A percentile compares a stretch with the other conserved stretches of the same genome.
These are phyloP conservation scores for Raphanus hybrid DNA, from an alignment of 441 rosid genomes.

Conservation along the genomic window DNA sequence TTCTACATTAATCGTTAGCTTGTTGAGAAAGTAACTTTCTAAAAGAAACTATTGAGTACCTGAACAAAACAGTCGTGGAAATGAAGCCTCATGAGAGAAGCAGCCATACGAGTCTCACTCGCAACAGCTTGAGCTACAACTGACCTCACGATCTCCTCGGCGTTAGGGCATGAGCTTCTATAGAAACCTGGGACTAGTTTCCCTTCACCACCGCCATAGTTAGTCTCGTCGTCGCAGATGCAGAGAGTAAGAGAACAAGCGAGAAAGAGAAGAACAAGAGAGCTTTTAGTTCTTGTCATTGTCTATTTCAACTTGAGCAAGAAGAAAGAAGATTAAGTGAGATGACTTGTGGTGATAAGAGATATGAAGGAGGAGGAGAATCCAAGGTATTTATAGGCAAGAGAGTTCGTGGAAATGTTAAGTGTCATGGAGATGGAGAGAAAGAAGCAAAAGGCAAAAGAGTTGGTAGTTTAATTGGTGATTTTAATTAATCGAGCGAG, in stretches of 20 bases:
- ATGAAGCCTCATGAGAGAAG: conserved; percentile 87
- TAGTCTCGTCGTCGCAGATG: conserved; percentile 39
- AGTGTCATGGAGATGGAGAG: conserved; percentile 28
- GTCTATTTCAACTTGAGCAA: background rate
- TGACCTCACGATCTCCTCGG: conserved; percentile 69
- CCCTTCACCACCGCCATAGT: conserved; percentile 43
- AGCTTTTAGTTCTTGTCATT: conserved; percentile 33
- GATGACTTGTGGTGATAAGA: conserved; percentile 23
- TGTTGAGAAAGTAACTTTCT: conserved; percentile 9
- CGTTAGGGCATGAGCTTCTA: conserved; percentile 78
- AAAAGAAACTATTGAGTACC: conserved; percentile 44
- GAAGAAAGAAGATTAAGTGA: conserved; percentile 21
- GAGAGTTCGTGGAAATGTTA: conserved; percentile 21
- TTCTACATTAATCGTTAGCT: conserved; percentile 8
- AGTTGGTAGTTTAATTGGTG: conserved; percentile 36
- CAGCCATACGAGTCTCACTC: conserved; percentile 82
- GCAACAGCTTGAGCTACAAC: conserved; percentile 78
- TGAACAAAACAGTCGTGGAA: conserved; percentile 96
- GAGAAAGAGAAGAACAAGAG: conserved; percentile 45
- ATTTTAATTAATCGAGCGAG: background rate
- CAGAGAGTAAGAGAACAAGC: conserved; percentile 52
- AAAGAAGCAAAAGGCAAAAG: conserved; percentile 26
- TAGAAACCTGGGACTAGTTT: conserved; percentile 76
- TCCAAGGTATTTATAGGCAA: conserved; percentile 30
- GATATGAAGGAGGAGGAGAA: conserved; percentile 32